Evolutionary conservation across 331 rosid genomes (phyloP).

Genomic region (Erythrophleum ivorense): DNA sequence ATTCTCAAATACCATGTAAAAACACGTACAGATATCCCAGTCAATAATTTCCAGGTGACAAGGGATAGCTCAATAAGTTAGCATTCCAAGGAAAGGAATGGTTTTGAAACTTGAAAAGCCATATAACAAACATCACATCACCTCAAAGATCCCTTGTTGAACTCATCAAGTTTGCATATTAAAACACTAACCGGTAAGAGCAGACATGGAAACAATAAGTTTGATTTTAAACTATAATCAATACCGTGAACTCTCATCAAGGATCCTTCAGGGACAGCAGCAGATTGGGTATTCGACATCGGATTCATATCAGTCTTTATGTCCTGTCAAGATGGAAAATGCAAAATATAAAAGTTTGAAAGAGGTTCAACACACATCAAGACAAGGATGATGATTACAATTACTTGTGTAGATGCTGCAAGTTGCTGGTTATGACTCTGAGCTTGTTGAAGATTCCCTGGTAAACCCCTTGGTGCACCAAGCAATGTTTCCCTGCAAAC

Average conservation of each 20-base stretch:
- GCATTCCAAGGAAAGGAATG: no score
- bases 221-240: neutral
- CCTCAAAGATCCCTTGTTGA: no score
- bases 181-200: no score
- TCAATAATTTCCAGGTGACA: no score
- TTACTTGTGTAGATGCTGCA: constrained; percentile 57
- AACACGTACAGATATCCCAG: no score
- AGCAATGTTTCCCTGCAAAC: constrained; percentile 61
- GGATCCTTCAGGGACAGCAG: constrained; percentile 53
- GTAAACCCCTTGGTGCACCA: constrained; percentile 48
- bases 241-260: constrained; percentile 57
- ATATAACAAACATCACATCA: no score
- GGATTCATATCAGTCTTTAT: constrained; percentile 50
- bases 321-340: constrained; percentile 51
- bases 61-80: no score
- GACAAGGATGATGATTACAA: constrained; percentile 27
- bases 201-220: neutral
- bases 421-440: constrained; percentile 60
- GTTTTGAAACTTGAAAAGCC: no score
- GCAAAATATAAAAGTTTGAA: constrained; percentile 18
- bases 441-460: constrained; percentile 51
- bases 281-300: constrained; percentile 50
- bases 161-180: no score
- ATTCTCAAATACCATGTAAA: no score
- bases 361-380: constrained; percentile 1